A percentile compares a stretch with the other conserved stretches of the same genome.
Conservation (phyloP, 2,329 filamentous ascomycete species). For the Ascochyta lentis region DNA sequence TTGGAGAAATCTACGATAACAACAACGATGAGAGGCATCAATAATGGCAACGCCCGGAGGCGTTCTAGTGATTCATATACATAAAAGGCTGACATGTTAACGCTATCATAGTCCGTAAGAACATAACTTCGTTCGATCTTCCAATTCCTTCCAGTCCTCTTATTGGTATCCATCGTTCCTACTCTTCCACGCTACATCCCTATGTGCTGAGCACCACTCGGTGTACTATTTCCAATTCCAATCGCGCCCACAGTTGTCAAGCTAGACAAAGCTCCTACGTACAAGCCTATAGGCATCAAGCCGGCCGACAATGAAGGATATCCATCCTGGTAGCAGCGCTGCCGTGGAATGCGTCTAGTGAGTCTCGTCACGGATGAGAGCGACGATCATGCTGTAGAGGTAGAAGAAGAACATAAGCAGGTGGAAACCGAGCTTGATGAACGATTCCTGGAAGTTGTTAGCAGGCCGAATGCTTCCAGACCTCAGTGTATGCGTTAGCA, state of each 20-base stretch:
- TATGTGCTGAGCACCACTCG: neutral
- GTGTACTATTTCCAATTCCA: neutral
- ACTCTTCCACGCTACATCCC: neutral
- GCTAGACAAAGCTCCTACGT: neutral
- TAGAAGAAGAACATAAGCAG: slow-evolving; percentile 99
- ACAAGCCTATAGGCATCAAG: neutral
- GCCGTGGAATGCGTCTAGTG: slow-evolving; percentile 59
- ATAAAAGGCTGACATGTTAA: slow-evolving; percentile 30
- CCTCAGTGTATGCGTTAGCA: neutral
- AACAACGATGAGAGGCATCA: neutral
- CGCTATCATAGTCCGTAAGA: slow-evolving; percentile 45
- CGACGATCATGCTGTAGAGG: slow-evolving; percentile 98
- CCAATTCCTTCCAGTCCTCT: slow-evolving; percentile 5
- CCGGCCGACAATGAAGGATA: neutral
- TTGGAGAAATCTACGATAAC: neutral
- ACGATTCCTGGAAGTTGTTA: slow-evolving; percentile 76
- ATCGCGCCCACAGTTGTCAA: neutral
- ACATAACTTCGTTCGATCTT: slow-evolving; percentile 29
- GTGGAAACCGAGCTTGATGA: slow-evolving; percentile 98
- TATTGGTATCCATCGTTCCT: slow-evolving; percentile 11
- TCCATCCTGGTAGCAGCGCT: neutral
- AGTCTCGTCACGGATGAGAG: slow-evolving; percentile 92
- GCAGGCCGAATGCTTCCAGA: neutral
- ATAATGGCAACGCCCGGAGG: neutral
- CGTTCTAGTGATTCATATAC: slow-evolving; percentile 29